Conservation (phyloP, 2,329 filamentous ascomycete genomes). For the Apiospora aurea region DNA sequence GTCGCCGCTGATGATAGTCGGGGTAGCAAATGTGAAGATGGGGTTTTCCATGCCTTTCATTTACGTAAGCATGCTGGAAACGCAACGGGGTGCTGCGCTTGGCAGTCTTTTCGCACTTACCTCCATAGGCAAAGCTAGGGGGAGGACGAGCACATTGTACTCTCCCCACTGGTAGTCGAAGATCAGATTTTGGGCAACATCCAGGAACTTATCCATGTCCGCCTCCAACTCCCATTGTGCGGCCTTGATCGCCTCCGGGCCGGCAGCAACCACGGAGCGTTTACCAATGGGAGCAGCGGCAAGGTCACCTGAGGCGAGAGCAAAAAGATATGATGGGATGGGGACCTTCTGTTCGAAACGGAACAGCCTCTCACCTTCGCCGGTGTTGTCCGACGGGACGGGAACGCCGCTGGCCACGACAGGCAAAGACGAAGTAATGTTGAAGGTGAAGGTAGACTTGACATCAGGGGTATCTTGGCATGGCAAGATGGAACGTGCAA, state of each 20-base stretch:
- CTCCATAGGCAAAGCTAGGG: conserved; percentile 88
- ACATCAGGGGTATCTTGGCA: conserved; percentile 98
- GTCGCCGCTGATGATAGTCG: conserved; percentile 90
- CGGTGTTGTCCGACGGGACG: conserved; percentile 52
- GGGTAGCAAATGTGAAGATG: conserved; percentile 93
- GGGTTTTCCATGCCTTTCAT: conserved; percentile 83
- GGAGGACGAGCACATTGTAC: conserved; percentile 95
- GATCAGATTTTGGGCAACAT: conserved; percentile 80
- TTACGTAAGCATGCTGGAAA: not conserved
- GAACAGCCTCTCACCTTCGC: conserved; percentile 71
- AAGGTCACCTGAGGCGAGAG: conserved; percentile 87
- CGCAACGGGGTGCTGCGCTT: not conserved
- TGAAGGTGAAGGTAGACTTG: conserved; percentile 93
- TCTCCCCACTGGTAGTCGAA: conserved; percentile 94
- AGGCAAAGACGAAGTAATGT: conserved; percentile 82
- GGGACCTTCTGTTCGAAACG: conserved; percentile 89
- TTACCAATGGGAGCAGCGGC: conserved; percentile 86
- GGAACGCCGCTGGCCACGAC: conserved; percentile 90
- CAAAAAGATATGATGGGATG: conserved; percentile 94
- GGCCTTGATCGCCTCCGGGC: conserved; percentile 82
- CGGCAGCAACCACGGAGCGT: conserved; percentile 83
- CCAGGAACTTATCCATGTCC: conserved; percentile 91
- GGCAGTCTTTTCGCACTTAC: conserved; percentile 49
- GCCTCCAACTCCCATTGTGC: conserved; percentile 92
- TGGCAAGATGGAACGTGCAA: conserved; percentile 91